Evolutionary conservation across 768 basidiomycete species (phyloP), one percentile per base, ranked within the genome.

Genomic region (Clavaria fumosa): DNA sequence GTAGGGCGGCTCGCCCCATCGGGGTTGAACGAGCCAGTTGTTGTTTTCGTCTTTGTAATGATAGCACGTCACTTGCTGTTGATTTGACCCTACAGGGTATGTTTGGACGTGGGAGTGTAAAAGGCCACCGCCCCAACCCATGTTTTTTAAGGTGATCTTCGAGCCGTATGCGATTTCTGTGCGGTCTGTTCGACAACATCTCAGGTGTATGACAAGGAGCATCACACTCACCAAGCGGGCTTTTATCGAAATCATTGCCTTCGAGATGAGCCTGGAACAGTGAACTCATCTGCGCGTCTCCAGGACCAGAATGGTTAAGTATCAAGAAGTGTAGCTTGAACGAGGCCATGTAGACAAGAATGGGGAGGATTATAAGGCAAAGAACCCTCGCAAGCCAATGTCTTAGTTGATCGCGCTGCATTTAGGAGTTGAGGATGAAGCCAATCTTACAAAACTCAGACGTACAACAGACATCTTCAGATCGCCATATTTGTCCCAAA

Each of bases 41-140:
- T 99, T 99, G 68, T 99, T 99, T 34, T 78, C 75, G 52, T 97
- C 95, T 61, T 95, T 96, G 72, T 99, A 97, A 61, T 99, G 95
- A 55, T 97, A 99, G 58, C 95, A 99, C 0, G 95, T 97, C 3
- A 97, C 77, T 57, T 99, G 95, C 50, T 97, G 95, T 53, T 97
- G 95, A 40, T 63, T 62, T 0, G 90, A 95, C 9, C 93, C 95
- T 15, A 78, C 66, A 1, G 95, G 95, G 54, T 78, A 95, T 1
- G 86, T 78, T 50, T 96, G 93, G n/a, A 89, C 71, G 54, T 99
- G 95, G 3, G 93, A 97, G 54, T 99, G 95, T 3, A 99, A 64
- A 3, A 99, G 69, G 19, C 95, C 95, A 35, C 95, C 95, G 11
- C 93, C 95, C 67, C 83, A 99, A 7, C 90, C 95, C 69, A 95